Percentiles rank a stretch among this genome's conserved stretches.
Conservation (phyloP, 768 basidiomycete species). For the Gyrodon lividus region DNA sequence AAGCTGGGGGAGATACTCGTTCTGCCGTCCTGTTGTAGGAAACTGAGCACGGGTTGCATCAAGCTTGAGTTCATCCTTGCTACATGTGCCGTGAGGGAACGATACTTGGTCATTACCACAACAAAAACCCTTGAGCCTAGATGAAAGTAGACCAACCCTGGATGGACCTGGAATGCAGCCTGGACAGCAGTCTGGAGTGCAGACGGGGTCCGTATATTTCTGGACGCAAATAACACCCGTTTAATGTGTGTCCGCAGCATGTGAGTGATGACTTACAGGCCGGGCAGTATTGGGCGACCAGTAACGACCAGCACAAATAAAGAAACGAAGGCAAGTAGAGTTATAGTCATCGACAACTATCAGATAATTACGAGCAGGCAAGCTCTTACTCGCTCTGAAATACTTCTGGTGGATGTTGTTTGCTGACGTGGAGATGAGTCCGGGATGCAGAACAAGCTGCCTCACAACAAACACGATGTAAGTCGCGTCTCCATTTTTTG, state of each 20-base stretch:
- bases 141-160: conserved; percentile 34
- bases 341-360: conserved; percentile 33
- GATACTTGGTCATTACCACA: conserved; percentile 12
- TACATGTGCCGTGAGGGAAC: conserved; percentile 9
- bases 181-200: conserved; percentile 35
- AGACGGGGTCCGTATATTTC: conserved; percentile 11
- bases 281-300: conserved; percentile 37
- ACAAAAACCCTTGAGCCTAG: conserved; percentile 1
- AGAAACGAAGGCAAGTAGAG: conserved; percentile 38
- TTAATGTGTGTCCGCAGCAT: conserved; percentile 12
- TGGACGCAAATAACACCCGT: conserved; percentile 10
- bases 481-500: no score
- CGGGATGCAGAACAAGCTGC: no score
- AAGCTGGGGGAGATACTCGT: conserved; percentile 29
- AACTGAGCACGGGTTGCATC: conserved; percentile 32
- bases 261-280: conserved; percentile 27
- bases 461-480: no score
- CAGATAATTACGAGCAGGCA: not conserved
- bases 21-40: conserved; percentile 31
- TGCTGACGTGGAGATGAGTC: conserved; percentile 11
- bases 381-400: conserved; percentile 1
- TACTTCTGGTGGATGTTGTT: not conserved
- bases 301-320: conserved; percentile 46
- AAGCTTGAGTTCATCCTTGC: conserved; percentile 15
- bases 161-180: conserved; percentile 35